phyloP scores from a whole-genome alignment of 805 yeast genomes.

The Torulaspora gathmanii region DNA sequence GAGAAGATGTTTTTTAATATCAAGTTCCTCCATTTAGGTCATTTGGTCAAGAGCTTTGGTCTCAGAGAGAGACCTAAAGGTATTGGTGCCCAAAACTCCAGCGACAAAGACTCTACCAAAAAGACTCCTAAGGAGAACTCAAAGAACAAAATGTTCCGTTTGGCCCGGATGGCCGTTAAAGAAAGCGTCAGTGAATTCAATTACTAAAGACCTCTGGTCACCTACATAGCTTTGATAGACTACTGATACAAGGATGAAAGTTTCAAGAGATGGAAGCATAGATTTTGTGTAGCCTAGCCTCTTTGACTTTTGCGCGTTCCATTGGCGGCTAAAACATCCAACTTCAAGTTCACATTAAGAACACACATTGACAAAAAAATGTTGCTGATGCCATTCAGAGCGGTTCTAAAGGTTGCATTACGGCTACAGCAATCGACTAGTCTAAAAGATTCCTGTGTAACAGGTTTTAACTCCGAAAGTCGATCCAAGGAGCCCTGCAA shows the following conservation, averaged over 20 bases:
- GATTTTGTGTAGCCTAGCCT: too few relatives aligned
- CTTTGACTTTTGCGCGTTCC: too few relatives aligned
- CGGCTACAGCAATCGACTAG: too few relatives aligned
- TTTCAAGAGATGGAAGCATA: background rate
- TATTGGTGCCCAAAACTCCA: constrained; percentile 45
- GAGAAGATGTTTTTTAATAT: constrained; percentile 82
- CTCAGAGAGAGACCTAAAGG: constrained; percentile 90
- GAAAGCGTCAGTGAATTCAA: constrained; percentile 72
- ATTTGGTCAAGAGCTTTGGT: constrained; percentile 91
- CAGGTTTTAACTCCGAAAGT: too few relatives aligned
- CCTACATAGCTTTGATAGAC: background rate
- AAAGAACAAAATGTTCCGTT: constrained; percentile 64
- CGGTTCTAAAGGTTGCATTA: too few relatives aligned
- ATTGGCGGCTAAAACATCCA: too few relatives aligned
- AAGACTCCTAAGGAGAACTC: constrained; percentile 41
- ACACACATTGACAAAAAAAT: too few relatives aligned
- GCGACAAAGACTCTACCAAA: constrained; percentile 27
- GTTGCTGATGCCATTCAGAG: too few relatives aligned
- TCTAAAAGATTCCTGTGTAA: too few relatives aligned
- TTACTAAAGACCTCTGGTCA: constrained; percentile 25
- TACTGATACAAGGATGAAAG: background rate
- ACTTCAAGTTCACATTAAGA: too few relatives aligned
- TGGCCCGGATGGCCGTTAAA: constrained; percentile 66
- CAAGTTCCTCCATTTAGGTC: constrained; percentile 84
- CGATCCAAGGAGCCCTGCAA: too few relatives aligned